These are phyloP conservation scores for Torulaspora indica DNA, from an alignment of 805 yeast species.

Conservation along the genomic window DNA sequence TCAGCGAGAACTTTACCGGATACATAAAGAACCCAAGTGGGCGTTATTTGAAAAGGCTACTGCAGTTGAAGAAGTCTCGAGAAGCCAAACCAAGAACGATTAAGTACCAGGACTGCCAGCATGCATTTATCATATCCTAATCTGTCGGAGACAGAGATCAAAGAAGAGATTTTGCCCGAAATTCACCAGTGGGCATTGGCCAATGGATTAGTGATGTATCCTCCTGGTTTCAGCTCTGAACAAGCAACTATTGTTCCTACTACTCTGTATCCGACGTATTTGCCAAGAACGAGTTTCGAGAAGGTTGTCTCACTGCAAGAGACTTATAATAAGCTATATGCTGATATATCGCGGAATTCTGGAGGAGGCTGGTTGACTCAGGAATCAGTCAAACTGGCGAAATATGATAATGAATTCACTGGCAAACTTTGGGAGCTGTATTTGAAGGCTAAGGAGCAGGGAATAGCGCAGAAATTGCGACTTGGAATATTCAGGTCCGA, in stretches of 20 bases:
- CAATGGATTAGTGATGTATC: conserved; percentile 80
- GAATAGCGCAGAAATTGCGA: conserved; percentile 60
- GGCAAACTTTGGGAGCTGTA: conserved; percentile 68
- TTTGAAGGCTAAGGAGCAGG: conserved; percentile 43
- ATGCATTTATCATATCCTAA: conserved; percentile 24
- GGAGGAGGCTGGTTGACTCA: conserved; percentile 56
- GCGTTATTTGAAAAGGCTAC: background rate
- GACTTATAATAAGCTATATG: conserved; percentile 69
- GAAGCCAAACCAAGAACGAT: background rate
- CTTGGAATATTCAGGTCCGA: conserved; percentile 89
- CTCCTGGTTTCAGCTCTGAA: conserved; percentile 47
- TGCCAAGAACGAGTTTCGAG: conserved; percentile 62
- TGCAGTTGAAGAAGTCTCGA: background rate
- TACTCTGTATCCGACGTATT: conserved; percentile 86
- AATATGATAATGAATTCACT: conserved; percentile 71
- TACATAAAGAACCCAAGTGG: background rate
- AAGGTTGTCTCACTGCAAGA: conserved; percentile 63
- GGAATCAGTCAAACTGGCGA: conserved; percentile 51
- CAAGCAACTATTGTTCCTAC: conserved; percentile 70
- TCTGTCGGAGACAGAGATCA: conserved; percentile 25
- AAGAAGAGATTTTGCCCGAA: conserved; percentile 39
- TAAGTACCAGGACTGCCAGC: too few species aligned
- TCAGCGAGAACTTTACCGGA: background rate
- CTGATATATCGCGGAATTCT: conserved; percentile 52
- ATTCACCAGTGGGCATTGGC: conserved; percentile 71